Percentiles rank a stretch among this genome's conserved stretches.
These are phyloP conservation scores for Yarrowia divulgata DNA, from an alignment of 805 yeast species.

Conservation along the genomic window DNA sequence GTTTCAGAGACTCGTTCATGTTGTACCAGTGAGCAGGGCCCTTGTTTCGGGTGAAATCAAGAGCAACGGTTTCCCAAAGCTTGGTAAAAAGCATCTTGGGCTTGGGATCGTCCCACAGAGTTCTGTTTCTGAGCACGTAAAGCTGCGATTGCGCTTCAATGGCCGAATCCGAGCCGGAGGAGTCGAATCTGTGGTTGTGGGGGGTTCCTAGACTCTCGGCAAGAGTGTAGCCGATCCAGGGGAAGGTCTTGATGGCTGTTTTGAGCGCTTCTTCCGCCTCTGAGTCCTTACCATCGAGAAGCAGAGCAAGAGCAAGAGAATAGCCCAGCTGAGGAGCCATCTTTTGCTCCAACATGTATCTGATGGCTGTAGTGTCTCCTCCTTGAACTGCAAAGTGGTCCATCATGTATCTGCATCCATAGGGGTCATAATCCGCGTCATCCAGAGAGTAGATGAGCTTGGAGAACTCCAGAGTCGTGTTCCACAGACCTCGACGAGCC, in stretches of 20 bases:
- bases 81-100: conserved; percentile 30
- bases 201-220: conserved; percentile 31
- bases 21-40: conserved; percentile 32
- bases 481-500: conserved; percentile 77
- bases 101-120: conserved; percentile 34
- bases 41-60: conserved; percentile 9
- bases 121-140: conserved; percentile 21
- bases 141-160: conserved; percentile 30
- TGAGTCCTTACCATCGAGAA: conserved; percentile 10
- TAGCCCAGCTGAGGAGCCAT: conserved; percentile 25
- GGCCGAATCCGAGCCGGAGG: conserved; percentile 16
- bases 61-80: conserved; percentile 16
- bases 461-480: conserved; percentile 78
- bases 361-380: conserved; percentile 54
- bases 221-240: conserved; percentile 37
- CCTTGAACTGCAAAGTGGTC: conserved; percentile 77
- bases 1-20: conserved; percentile 19
- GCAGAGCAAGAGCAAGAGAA: conserved; percentile 24
- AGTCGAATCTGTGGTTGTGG: conserved; percentile 21
- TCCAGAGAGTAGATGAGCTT: conserved; percentile 71
- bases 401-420: conserved; percentile 82
- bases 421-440: conserved; percentile 70
- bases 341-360: conserved; percentile 10
- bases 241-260: conserved; percentile 32
- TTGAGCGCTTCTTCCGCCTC: conserved; percentile 27